Percentiles rank a stretch among this genome's conserved stretches.
Evolutionary conservation across 1,284 basidiomycete genomes (phyloP).

Genomic region (Microbotryomycetes sp.): DNA sequence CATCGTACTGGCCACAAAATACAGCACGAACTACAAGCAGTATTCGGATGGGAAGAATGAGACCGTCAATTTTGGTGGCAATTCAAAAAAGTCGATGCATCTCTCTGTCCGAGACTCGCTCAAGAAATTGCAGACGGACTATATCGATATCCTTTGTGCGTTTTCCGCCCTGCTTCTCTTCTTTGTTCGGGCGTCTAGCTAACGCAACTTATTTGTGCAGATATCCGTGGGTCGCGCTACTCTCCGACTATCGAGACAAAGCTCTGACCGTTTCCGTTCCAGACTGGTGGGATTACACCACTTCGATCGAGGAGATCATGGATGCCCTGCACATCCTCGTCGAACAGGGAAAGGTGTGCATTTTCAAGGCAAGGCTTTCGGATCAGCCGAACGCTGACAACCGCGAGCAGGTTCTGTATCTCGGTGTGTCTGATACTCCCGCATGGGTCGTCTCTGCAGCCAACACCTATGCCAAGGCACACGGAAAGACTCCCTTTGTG

Average conservation of each 20-base stretch:
- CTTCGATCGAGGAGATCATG: constrained; percentile 54
- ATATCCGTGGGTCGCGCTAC: neutral
- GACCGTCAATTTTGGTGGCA: constrained; percentile 46
- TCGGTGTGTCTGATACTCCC: constrained; percentile 44
- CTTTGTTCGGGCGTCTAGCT: neutral
- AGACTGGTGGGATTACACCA: constrained; percentile 47
- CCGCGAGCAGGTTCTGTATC: neutral
- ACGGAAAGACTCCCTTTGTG: constrained; percentile 50
- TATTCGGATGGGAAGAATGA: constrained; percentile 37
- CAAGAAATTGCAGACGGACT: constrained; percentile 53
- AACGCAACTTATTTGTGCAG: neutral
- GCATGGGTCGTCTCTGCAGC: constrained; percentile 51
- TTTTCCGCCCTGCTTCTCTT: constrained; percentile 39
- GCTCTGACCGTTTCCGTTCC: neutral
- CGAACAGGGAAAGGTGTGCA: constrained; percentile 45
- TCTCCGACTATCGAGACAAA: neutral
- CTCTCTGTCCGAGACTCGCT: constrained; percentile 44
- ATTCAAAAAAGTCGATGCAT: constrained; percentile 47
- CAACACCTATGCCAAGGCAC: constrained; percentile 50
- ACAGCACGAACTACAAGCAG: constrained; percentile 33
- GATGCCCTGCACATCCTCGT: constrained; percentile 48
- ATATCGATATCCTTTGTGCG: constrained; percentile 48
- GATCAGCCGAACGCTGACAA: neutral
- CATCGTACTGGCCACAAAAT: constrained; percentile 49
- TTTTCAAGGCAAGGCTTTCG: neutral